Evolutionary conservation across 1,139 yeast species (phyloP).

Genomic region (Arxiozyma heterogenica): DNA sequence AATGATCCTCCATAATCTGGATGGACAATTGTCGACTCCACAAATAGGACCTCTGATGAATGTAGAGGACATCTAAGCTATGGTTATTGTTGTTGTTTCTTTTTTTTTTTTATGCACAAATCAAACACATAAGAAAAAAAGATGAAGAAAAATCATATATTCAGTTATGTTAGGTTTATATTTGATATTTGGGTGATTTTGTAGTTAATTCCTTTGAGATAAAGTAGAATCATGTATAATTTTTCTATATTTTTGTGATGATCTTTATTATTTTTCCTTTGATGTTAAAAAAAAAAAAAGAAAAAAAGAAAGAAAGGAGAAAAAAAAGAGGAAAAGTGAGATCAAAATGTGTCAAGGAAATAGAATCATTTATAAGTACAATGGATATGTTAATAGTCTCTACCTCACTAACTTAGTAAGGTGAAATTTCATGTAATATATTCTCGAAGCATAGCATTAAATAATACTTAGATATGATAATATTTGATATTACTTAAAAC

Average conservation of each 20-base stretch:
- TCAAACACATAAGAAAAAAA: neutral
- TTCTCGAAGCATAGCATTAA: too few relatives aligned
- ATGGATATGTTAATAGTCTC: too few relatives aligned
- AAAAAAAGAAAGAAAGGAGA: too few relatives aligned
- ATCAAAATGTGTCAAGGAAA: neutral
- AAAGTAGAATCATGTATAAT: neutral
- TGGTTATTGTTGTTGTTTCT: too few relatives aligned
- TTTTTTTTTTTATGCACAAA: conserved; percentile 10
- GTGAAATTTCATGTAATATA: too few relatives aligned
- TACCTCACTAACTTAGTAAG: too few relatives aligned
- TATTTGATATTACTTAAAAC: too few relatives aligned
- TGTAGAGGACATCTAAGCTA: conserved; percentile 13
- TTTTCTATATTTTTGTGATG: neutral
- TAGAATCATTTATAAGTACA: neutral
- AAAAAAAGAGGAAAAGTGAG: neutral
- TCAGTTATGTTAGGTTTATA: neutral
- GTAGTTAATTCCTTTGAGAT: neutral
- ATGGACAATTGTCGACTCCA: conserved; percentile 83
- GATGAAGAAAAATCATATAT: too few relatives aligned
- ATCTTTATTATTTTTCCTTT: neutral
- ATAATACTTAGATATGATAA: too few relatives aligned
- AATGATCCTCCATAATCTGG: conserved; percentile 57
- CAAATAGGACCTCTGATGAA: conserved; percentile 64
- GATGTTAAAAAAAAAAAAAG: too few relatives aligned
- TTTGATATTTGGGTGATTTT: neutral